Percentiles rank a stretch among this genome's conserved stretches.
Evolutionary conservation across 2,329 filamentous ascomycete species (phyloP).

Genomic region (Volutella citrinella): DNA sequence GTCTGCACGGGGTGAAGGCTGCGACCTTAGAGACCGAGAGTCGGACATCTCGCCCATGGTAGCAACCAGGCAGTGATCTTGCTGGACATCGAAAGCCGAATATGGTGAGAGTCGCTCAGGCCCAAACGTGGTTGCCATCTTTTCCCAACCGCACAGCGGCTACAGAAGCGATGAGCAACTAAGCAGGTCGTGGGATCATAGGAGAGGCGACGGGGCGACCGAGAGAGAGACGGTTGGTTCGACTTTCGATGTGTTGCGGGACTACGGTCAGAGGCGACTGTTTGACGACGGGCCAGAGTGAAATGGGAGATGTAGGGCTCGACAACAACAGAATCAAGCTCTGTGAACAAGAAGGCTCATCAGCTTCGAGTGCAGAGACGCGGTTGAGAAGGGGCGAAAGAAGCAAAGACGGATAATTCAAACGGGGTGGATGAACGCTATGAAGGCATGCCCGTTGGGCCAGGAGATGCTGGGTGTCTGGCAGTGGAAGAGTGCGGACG

Average conservation of each 20-base stretch:
- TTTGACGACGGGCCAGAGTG: slow-evolving; percentile 20
- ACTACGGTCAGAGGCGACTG: slow-evolving; percentile 7
- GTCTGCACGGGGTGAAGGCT: slow-evolving; percentile 12
- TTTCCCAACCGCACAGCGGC: slow-evolving; percentile 48
- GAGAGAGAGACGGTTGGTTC: slow-evolving; percentile 7
- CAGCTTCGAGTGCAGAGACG: too few species aligned
- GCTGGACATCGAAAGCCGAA: slow-evolving; percentile 23
- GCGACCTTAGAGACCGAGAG: slow-evolving; percentile 12
- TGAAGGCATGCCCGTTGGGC: too few species aligned
- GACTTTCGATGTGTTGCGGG: slow-evolving; percentile 8
- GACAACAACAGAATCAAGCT: too few species aligned
- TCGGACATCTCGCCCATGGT: slow-evolving; percentile 16
- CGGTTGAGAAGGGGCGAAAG: too few species aligned
- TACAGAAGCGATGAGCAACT: slow-evolving; percentile 42
- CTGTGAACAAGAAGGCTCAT: slow-evolving; percentile 16
- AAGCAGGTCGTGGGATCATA: slow-evolving; percentile 39
- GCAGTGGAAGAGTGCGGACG: too few species aligned
- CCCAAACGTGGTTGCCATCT: slow-evolving; percentile 41
- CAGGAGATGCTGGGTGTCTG: too few species aligned
- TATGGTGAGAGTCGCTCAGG: slow-evolving; percentile 33
- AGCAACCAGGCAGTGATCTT: slow-evolving; percentile 20
- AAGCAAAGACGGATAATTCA: too few species aligned
- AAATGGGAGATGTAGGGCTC: too few species aligned
- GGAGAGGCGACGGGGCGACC: slow-evolving; percentile 17
- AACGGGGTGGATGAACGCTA: too few species aligned